Conservation (phyloP, 208 protist genomes). For the Trypanosoma vivax region DNA sequence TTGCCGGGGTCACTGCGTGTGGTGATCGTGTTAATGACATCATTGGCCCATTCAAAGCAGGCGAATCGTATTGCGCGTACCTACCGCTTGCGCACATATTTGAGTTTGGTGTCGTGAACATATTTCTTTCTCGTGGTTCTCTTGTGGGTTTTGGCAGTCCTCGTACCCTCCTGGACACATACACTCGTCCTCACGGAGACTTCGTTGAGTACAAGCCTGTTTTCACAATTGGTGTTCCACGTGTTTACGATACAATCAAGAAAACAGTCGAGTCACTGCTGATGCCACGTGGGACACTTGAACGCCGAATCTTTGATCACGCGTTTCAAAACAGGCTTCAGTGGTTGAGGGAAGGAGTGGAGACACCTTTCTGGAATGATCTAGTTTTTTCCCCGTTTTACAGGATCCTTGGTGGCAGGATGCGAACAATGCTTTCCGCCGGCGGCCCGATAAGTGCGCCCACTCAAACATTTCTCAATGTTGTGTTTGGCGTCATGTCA, state of each 20-base stretch:
- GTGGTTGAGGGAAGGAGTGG: not conserved
- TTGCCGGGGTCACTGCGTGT: constrained; percentile 1
- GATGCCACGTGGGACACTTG: not conserved
- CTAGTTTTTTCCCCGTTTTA: not conserved
- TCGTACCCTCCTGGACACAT: not conserved
- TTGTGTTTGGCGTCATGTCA: constrained; percentile 1
- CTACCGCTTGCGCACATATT: constrained; percentile 5
- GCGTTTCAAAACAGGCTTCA: not conserved
- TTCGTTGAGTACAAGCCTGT: constrained; percentile 1
- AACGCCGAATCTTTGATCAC: constrained; percentile 1
- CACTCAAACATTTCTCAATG: constrained; percentile 2
- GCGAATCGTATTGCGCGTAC: constrained; percentile 1
- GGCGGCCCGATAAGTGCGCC: not conserved
- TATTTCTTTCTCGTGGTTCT: constrained; percentile 1
- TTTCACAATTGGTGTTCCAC: constrained; percentile 1
- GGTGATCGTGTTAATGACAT: not conserved
- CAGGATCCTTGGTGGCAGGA: not conserved
- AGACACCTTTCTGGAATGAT: not conserved
- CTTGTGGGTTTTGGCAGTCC: constrained; percentile 4
- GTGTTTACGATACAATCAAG: constrained; percentile 1
- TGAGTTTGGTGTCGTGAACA: constrained; percentile 4
- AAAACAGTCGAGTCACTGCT: constrained; percentile 3
- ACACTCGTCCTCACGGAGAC: constrained; percentile 2
- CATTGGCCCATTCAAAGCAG: constrained; percentile 1
- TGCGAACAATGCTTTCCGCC: constrained; percentile 1